phyloP scores from a whole-genome alignment of 169 alveolate genomes.

The Plasmodium gaboni region DNA sequence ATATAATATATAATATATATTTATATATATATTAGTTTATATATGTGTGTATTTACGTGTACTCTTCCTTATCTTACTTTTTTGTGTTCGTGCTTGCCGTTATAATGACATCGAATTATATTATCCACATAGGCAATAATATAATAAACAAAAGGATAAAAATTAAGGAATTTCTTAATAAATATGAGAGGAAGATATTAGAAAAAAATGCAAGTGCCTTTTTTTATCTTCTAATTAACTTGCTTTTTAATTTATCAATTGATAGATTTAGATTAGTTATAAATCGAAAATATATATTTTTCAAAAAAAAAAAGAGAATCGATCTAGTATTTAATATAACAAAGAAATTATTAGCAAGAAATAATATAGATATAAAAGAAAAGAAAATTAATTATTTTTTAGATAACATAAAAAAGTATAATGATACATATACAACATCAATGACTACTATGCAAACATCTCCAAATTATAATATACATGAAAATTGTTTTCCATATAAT shows the following conservation, averaged over 20 bases:
- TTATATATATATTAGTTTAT: neutral
- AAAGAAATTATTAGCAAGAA: conserved; percentile 28
- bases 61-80: neutral
- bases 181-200: conserved; percentile 42
- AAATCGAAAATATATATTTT: conserved; percentile 55
- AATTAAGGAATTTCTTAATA: conserved; percentile 36
- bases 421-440: neutral
- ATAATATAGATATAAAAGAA: conserved; percentile 39
- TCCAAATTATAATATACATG: neutral
- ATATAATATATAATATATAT: neutral
- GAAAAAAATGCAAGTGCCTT: conserved; percentile 57
- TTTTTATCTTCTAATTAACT: conserved; percentile 58
- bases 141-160: conserved; percentile 38
- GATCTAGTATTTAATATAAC: conserved; percentile 45
- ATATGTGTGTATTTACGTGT: neutral
- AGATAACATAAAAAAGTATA: neutral
- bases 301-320: conserved; percentile 40
- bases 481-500: neutral
- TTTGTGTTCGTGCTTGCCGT: neutral
- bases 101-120: conserved; percentile 63
- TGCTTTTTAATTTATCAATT: conserved; percentile 47
- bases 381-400: conserved; percentile 2
- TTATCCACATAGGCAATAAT: conserved; percentile 54
- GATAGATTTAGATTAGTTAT: conserved; percentile 60
- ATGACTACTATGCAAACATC: neutral